Base-by-base conservation (phyloP, 1,284 basidiomycete species). In the Phellinidium pouzarii region DNA sequence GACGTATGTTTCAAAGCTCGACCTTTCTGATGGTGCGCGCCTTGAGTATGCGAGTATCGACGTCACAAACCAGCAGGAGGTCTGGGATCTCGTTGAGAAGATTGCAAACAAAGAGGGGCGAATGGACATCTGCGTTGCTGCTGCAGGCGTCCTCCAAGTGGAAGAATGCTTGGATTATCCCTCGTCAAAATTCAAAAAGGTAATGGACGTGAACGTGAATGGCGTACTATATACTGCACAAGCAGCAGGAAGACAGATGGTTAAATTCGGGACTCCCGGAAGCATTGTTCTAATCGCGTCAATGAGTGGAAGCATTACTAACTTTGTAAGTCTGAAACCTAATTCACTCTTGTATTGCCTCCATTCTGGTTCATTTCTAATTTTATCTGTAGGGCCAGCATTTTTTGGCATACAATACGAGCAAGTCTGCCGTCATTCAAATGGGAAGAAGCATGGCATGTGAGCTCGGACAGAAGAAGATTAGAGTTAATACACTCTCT, bases 291-390 rank as follows among this genome's bases (percentile, higher is more conserved):
- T 91, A 58, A 83, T 92, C 60, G 90, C 87, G 20, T 90, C 87
- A 55, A 91, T 94, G 87, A 87, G 85, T 42, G 91, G 89, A 12
- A 82, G 81, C 48, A 82, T 93, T 59, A 87, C 88, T 48, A 92
- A 92, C 71, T 79, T 72, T 67, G 88, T 84, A 61, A 47, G 31
- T 34, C 14, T 7, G 31, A n/a, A n/a, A 14, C 31, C 14, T 34
- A 11, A 8, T 34, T 34, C 14, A 34, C 31, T 14, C 31, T 3
- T 34, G 14, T 34, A 3, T 34, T 3, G 14, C 9, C 9, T 11
- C 31, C 6, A 8, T 8, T 11, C 14, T 14, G 14, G 7, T 11
- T 34, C 31, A 34, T n/a, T n/a, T n/a, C 31, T 2, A 34, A 34
- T 7, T 11, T 34, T 34, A 14, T 3, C 2, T 8, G 25, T 59